A percentile compares a stretch with the other conserved stretches of the same genome.
Conservation (phyloP, 2,329 filamentous ascomycete genomes). For the Ophiobolus disseminans region DNA sequence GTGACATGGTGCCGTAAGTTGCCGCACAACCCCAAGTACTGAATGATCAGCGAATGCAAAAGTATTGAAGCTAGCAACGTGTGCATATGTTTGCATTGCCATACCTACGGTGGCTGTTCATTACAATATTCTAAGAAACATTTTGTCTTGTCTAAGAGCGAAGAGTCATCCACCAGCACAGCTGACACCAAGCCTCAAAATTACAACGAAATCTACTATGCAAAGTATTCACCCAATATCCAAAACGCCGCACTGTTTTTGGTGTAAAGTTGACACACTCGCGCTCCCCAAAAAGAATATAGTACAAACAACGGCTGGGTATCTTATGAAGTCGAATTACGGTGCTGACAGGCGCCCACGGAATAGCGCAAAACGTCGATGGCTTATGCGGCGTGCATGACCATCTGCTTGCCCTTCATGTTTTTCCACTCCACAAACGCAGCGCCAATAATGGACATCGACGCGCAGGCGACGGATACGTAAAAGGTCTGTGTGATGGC, state of each 20-base stretch:
- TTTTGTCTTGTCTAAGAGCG: neutral
- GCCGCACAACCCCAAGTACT: too few relatives aligned
- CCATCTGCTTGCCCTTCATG: conserved; percentile 66
- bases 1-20: too few relatives aligned
- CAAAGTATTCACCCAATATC: neutral
- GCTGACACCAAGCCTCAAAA: neutral
- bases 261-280: neutral
- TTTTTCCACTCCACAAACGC: conserved; percentile 68
- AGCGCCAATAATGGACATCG: conserved; percentile 62
- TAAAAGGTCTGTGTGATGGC: conserved; percentile 67
- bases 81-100: too few relatives aligned
- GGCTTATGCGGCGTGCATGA: conserved; percentile 43
- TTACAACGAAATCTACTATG: conserved; percentile 3
- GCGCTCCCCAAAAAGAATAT: conserved; percentile 10
- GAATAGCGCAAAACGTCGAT: neutral
- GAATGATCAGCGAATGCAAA: too few relatives aligned
- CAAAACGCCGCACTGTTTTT: neutral
- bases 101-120: too few relatives aligned
- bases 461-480: conserved; percentile 63
- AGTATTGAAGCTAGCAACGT: too few relatives aligned
- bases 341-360: neutral
- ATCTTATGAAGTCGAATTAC: conserved; percentile 15
- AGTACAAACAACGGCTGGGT: conserved; percentile 10
- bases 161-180: conserved; percentile 1
- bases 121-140: neutral